Evolutionary conservation across 108 stramenopile species (phyloP), one percentile per base, ranked within the genome.

Genomic region (Nitzschia sp.): DNA sequence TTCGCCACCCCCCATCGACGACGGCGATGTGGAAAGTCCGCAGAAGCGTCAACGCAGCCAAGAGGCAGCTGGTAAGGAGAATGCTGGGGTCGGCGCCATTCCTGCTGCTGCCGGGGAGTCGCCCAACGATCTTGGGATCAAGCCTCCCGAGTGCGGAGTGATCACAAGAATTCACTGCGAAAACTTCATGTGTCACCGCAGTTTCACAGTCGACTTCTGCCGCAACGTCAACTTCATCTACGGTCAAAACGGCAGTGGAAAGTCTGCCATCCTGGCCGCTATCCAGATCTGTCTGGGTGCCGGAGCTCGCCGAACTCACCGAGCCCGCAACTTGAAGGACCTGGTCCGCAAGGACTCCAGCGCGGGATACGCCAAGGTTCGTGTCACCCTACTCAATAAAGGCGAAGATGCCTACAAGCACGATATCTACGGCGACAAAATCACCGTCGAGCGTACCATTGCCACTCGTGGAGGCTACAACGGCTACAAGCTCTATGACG

Each of bases 211-310:
- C 11, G 78, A 87, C 22, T 55, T 93, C 1, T 85, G 88, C 46
- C 82, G 79, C 28, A 92, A 96, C 38, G 93, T 97, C 63, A 98
- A 98, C 70, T 98, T 98, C 75, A 94, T 98, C 74, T 77, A 88
- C 66, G 98, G 98, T 0, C 81, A 86, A 62, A 98, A 98, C 73
- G 98, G 98, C 0, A 79, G 81, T 13, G 97, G 97, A 11, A 95
- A 95, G 72, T 96, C 94, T 0, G 96, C 98, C 45, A 92, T 98
- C 50, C 75, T 97, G 19, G 95, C 95, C 6, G 98, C 98, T 21
- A 79, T 98, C 21, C 98, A 98, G 76, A 93, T 98, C 29, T 97
- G 97, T 73, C 79, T 98, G 30, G 98, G 98, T 1, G 96, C 98
- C 0, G 83, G 83, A 6, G 98, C 97, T 17, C 71, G 82, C 25